Percentiles rank a stretch among this genome's conserved stretches.
These are phyloP conservation scores for Citropsis articulata DNA, from an alignment of 345 rosid species.

Conservation along the genomic window DNA sequence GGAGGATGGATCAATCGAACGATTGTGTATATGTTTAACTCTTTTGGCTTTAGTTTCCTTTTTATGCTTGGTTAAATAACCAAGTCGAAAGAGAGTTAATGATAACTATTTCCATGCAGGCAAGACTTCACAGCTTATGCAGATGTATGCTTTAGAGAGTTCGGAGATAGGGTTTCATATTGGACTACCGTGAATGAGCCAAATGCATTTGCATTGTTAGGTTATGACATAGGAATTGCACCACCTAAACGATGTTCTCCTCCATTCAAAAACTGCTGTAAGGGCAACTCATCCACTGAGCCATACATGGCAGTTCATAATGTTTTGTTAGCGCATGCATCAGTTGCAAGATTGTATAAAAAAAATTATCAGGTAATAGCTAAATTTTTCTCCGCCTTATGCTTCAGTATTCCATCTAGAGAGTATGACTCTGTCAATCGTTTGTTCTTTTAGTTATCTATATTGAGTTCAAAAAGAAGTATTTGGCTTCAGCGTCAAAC, in stretches of 20 bases:
- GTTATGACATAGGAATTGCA: conserved; percentile 27
- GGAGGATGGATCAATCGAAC: conserved; percentile 61
- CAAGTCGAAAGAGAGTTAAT: neutral
- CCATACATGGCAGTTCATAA: conserved; percentile 67
- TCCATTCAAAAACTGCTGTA: conserved; percentile 27
- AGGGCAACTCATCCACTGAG: conserved; percentile 71
- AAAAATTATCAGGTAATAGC: conserved; percentile 53
- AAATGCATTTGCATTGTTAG: conserved; percentile 31
- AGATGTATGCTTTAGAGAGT: conserved; percentile 73
- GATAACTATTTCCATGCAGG: conserved; percentile 36
- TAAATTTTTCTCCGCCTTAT: neutral
- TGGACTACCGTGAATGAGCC: conserved; percentile 84
- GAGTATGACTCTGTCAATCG: neutral
- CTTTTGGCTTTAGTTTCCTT: neutral
- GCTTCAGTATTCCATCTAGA: neutral
- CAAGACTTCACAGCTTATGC: conserved; percentile 73
- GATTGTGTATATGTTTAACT: conserved; percentile 40
- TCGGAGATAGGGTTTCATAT: conserved; percentile 59
- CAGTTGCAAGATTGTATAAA: conserved; percentile 53
- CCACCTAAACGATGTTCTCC: conserved; percentile 49
- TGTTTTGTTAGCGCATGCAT: conserved; percentile 68
- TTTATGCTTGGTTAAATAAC: neutral
- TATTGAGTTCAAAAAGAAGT: neutral
- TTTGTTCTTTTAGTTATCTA: neutral
- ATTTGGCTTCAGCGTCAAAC: neutral